phyloP scores from a whole-genome alignment of 192 early-diverging fungal species.

The Backusella luteola region DNA sequence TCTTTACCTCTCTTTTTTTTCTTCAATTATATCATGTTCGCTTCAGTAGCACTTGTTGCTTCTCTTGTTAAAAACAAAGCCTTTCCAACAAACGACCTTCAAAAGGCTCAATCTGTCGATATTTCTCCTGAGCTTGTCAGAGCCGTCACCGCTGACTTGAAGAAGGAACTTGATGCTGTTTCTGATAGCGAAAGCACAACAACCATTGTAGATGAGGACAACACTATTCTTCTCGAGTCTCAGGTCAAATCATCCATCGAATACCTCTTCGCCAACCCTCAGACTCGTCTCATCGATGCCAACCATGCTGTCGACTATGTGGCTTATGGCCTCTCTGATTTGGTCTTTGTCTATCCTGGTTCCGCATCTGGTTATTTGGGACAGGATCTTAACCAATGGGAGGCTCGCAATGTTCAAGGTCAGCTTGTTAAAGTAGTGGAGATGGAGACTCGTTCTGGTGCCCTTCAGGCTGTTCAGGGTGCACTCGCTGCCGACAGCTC shows the following conservation, averaged over 20 bases:
- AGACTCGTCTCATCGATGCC: slow-evolving; percentile 45
- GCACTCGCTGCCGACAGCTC: slow-evolving; percentile 53
- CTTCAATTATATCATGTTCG: slow-evolving; percentile 25
- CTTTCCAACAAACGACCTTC: slow-evolving; percentile 5
- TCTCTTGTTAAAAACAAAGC: slow-evolving; percentile 28
- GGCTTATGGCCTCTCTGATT: slow-evolving; percentile 75
- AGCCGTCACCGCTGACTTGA: not conserved
- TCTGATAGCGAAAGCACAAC: slow-evolving; percentile 25
- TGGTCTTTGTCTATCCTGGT: slow-evolving; percentile 84
- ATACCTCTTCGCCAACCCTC: slow-evolving; percentile 27
- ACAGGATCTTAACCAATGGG: slow-evolving; percentile 63
- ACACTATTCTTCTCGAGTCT: slow-evolving; percentile 15
- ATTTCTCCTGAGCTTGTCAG: slow-evolving; percentile 22
- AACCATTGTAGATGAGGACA: slow-evolving; percentile 37
- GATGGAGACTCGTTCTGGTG: slow-evolving; percentile 80
- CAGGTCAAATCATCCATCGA: slow-evolving; percentile 10
- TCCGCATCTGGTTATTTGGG: slow-evolving; percentile 62
- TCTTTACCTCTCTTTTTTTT: slow-evolving; percentile 2
- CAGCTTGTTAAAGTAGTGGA: slow-evolving; percentile 64
- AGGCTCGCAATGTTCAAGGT: slow-evolving; percentile 70
- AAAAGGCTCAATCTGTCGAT: not conserved
- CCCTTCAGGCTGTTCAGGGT: slow-evolving; percentile 76
- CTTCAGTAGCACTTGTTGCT: slow-evolving; percentile 36
- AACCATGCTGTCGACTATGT: slow-evolving; percentile 72
- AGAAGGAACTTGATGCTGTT: slow-evolving; percentile 10